Conservation (phyloP, 177 flowering plant genomes). For the Telopea speciosissima region DNA sequence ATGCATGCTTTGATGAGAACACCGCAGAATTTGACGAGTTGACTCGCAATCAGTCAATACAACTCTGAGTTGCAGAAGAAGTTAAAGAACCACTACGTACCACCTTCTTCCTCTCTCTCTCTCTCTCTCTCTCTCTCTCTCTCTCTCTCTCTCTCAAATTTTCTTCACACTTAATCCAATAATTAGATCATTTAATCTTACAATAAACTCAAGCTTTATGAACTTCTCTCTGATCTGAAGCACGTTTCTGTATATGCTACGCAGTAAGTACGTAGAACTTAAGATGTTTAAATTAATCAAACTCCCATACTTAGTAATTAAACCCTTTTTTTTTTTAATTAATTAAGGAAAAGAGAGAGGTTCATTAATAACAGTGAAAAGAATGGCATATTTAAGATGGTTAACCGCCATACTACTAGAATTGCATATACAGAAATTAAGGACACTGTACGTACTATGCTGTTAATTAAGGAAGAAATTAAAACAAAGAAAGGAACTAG, state of each 20-base stretch:
- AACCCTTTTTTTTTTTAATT: background rate
- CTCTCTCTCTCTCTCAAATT: too few relatives aligned
- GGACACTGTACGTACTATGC: constrained; percentile 3
- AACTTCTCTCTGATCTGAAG: background rate
- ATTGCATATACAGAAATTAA: constrained; percentile 6
- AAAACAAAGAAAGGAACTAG: background rate
- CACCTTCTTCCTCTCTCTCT: too few relatives aligned
- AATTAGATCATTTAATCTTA: background rate
- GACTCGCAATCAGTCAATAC: too few relatives aligned
- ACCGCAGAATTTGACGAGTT: too few relatives aligned
- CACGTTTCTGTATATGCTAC: background rate
- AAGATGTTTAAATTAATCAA: background rate
- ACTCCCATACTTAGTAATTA: background rate
- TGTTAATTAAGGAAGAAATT: background rate
- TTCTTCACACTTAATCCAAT: background rate
- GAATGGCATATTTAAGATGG: background rate
- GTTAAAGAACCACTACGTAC: too few relatives aligned
- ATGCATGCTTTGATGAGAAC: too few relatives aligned
- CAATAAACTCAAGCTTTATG: background rate
- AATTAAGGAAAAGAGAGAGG: background rate
- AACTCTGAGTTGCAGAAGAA: too few relatives aligned
- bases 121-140: too few relatives aligned
- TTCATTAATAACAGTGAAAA: too few relatives aligned
- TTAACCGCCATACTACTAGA: constrained; percentile 4
- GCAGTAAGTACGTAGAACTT: background rate